Percentiles rank a stretch among this genome's conserved stretches.
These are phyloP conservation scores for Musa balbisiana DNA, from an alignment of 202 grass and related monocot species.

Conservation along the genomic window DNA sequence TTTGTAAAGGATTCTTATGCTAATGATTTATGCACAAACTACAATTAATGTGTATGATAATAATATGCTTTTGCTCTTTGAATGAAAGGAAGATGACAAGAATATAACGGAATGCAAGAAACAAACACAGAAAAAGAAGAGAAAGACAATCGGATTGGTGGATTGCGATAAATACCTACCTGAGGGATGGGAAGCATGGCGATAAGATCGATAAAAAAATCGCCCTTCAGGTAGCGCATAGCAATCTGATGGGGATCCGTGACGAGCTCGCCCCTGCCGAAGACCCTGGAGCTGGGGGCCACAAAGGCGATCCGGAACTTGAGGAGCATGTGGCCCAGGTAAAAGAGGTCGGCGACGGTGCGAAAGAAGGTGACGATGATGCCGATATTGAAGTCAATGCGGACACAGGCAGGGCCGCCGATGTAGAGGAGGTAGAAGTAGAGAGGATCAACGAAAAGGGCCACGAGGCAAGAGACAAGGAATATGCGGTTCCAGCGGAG, in stretches of 20 bases:
- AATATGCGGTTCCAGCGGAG: slow-evolving; percentile 76
- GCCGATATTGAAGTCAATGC: slow-evolving; percentile 50
- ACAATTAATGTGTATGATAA: too few species aligned
- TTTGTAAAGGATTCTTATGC: too few species aligned
- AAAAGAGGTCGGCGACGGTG: slow-evolving; percentile 73
- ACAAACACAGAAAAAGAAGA: too few species aligned
- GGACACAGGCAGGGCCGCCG: slow-evolving; percentile 37
- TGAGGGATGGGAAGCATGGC: slow-evolving; percentile 81
- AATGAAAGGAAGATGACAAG: slow-evolving; percentile 3
- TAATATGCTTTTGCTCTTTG: too few species aligned
- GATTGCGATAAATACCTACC: slow-evolving; percentile 18
- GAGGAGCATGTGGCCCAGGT: slow-evolving; percentile 66
- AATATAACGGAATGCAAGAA: background rate
- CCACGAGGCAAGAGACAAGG: slow-evolving; percentile 64
- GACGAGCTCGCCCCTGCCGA: slow-evolving; percentile 75
- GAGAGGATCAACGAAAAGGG: slow-evolving; percentile 72
- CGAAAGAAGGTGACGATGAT: slow-evolving; percentile 47
- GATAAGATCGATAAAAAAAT: slow-evolving; percentile 78
- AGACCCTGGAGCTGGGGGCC: slow-evolving; percentile 66
- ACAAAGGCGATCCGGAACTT: slow-evolving; percentile 87
- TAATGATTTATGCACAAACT: too few species aligned
- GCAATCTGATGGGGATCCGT: slow-evolving; percentile 75
- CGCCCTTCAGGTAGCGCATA: slow-evolving; percentile 70
- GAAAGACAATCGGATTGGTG: background rate
- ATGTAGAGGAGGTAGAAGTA: slow-evolving; percentile 90